Conservation (phyloP, 1,284 basidiomycete species). For the Microstroma glucosiphilum region DNA sequence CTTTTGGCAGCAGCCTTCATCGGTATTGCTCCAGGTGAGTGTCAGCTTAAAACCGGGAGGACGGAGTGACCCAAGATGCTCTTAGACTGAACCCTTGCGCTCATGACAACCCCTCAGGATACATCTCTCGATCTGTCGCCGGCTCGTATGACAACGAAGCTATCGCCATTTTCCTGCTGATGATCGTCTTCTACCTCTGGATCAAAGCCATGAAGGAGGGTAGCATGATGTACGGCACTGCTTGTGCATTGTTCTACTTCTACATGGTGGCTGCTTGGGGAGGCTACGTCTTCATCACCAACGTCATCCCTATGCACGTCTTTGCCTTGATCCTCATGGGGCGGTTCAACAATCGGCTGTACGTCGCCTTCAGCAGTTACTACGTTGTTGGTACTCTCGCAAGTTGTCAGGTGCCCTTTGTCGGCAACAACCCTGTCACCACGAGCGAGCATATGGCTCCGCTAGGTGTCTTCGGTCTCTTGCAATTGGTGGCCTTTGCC, state of each 20-base stretch:
- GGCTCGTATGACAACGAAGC: constrained; percentile 99
- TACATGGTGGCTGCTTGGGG: constrained; percentile 99
- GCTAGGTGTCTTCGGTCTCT: constrained; percentile 86
- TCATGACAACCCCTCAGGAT: constrained; percentile 53
- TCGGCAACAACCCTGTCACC: constrained; percentile 95
- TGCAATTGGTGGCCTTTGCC: constrained; percentile 92
- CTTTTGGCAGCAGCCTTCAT: constrained; percentile 97
- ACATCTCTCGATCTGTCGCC: constrained; percentile 97
- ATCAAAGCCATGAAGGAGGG: constrained; percentile 93
- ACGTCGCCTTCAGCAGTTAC: constrained; percentile 93
- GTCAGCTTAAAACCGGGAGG: neutral
- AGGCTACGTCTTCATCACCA: constrained; percentile 99
- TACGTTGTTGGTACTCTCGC: constrained; percentile 94
- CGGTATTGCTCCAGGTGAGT: constrained; percentile 78
- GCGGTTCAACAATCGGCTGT: constrained; percentile 84
- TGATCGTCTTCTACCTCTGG: constrained; percentile 96
- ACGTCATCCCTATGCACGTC: constrained; percentile 97
- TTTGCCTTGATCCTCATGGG: constrained; percentile 93
- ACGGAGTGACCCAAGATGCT: neutral
- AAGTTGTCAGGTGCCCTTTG: constrained; percentile 99
- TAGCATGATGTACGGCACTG: constrained; percentile 80
- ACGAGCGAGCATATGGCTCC: constrained; percentile 99
- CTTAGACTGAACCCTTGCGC: neutral
- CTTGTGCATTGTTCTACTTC: constrained; percentile 93
- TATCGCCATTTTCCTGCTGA: constrained; percentile 98